Conservation (phyloP, 2,329 filamentous ascomycete genomes). For the Alternaria atra region DNA sequence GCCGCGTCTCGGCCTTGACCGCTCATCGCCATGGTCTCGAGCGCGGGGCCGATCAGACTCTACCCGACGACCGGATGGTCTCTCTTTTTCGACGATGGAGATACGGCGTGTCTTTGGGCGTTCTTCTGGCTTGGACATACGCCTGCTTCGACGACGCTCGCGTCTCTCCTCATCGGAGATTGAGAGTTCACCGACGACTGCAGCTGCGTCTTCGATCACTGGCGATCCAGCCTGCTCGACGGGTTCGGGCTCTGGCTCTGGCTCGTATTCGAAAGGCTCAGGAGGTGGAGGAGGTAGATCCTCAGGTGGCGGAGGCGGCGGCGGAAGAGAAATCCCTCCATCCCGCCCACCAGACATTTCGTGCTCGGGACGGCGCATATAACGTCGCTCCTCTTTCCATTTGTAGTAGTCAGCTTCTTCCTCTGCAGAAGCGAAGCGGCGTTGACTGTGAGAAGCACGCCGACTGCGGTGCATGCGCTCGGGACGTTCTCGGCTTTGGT, state of each 20-base stretch:
- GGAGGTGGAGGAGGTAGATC: constrained; percentile 31
- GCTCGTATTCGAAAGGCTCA: constrained; percentile 31
- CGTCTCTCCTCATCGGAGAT: constrained; percentile 42
- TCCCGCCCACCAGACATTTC: constrained; percentile 42
- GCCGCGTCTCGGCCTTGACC: constrained; percentile 31
- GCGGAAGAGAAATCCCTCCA: constrained; percentile 31
- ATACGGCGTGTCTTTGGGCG: constrained; percentile 43
- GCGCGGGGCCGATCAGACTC: constrained; percentile 42
- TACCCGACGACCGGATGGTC: constrained; percentile 37
- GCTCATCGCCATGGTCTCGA: constrained; percentile 35
- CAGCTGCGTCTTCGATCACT: constrained; percentile 39
- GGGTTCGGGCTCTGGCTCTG: constrained; percentile 20
- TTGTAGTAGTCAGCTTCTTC: constrained; percentile 47
- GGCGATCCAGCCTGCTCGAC: constrained; percentile 22
- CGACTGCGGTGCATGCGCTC: constrained; percentile 45
- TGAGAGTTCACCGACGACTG: constrained; percentile 36
- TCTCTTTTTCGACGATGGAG: constrained; percentile 43
- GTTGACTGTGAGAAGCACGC: constrained; percentile 38
- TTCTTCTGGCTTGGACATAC: constrained; percentile 41
- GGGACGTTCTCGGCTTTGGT: constrained; percentile 43
- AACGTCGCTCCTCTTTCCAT: constrained; percentile 42
- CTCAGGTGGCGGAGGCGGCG: constrained; percentile 20
- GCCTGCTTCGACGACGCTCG: constrained; percentile 34
- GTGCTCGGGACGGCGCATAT: constrained; percentile 33
- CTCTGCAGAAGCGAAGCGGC: constrained; percentile 38